These are phyloP conservation scores for Malassezia slooffiae DNA, from an alignment of 1,284 basidiomycete species.

Conservation along the genomic window DNA sequence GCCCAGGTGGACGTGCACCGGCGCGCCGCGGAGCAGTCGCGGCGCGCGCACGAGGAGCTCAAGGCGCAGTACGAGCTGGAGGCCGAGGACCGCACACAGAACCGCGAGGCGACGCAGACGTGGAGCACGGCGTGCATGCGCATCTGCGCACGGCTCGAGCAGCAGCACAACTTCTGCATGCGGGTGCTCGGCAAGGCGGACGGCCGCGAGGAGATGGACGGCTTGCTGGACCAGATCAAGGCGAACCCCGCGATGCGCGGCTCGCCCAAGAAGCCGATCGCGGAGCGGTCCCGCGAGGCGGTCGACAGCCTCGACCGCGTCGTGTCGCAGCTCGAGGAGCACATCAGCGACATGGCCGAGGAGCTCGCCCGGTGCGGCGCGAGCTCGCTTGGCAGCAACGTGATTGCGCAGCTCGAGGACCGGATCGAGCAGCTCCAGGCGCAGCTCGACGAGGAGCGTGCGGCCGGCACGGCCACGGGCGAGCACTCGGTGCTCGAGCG, in stretches of 20 bases:
- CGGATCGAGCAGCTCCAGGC: constrained; percentile 12
- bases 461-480: not conserved
- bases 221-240: constrained; percentile 42
- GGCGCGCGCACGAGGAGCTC: constrained; percentile 27
- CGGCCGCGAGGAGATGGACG: constrained; percentile 45
- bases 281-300: constrained; percentile 11
- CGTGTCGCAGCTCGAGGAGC: constrained; percentile 28
- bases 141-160: constrained; percentile 24
- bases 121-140: constrained; percentile 8
- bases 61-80: constrained; percentile 31
- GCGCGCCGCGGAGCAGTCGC: constrained; percentile 9
- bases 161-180: constrained; percentile 38
- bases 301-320: constrained; percentile 30
- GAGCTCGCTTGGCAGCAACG: constrained; percentile 10
- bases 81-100: constrained; percentile 27
- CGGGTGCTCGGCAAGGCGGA: constrained; percentile 41
- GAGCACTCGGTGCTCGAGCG: not conserved
- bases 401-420: constrained; percentile 17
- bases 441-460: constrained; percentile 5
- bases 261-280: constrained; percentile 25
- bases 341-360: constrained; percentile 31
- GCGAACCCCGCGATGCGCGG: too few relatives aligned
- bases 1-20: constrained; percentile 12
- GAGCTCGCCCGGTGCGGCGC: constrained; percentile 21
- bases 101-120: constrained; percentile 29